These are phyloP conservation scores for Leptographium galeiforme DNA, from an alignment of 2,329 filamentous ascomycete species.

Conservation along the genomic window DNA sequence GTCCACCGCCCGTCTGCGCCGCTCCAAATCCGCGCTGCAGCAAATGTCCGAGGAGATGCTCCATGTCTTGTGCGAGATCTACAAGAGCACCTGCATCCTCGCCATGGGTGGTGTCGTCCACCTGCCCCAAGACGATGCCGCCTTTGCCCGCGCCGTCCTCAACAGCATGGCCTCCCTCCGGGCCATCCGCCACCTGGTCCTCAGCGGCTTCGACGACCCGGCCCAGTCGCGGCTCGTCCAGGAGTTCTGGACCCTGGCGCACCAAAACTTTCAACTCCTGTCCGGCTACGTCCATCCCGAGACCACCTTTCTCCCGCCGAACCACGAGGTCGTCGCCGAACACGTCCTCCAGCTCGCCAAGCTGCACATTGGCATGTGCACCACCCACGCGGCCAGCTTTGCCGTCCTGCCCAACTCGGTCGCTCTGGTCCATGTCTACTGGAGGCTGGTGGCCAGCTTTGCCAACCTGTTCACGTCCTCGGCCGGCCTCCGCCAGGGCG, in stretches of 20 bases:
- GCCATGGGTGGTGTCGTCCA: conserved; percentile 55
- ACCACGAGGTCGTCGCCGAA: conserved; percentile 58
- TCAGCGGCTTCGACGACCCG: conserved; percentile 73
- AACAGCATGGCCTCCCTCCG: conserved; percentile 72
- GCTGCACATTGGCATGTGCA: conserved; percentile 76
- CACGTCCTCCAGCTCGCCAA: conserved; percentile 86
- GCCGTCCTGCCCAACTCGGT: conserved; percentile 68
- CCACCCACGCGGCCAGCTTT: conserved; percentile 68
- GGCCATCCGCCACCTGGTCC: conserved; percentile 62
- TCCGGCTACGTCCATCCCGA: conserved; percentile 43
- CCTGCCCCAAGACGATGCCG: conserved; percentile 32
- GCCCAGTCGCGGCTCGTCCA: conserved; percentile 64
- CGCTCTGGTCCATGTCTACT: conserved; percentile 68
- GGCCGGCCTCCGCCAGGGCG: conserved; percentile 36
- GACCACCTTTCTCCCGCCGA: conserved; percentile 35
- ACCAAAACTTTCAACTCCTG: conserved; percentile 66
- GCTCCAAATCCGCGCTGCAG: conserved; percentile 64
- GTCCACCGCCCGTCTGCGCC: conserved; percentile 61
- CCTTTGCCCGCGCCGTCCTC: conserved; percentile 45
- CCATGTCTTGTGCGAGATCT: conserved; percentile 66
- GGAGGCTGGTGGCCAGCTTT: conserved; percentile 66
- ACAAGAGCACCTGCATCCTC: conserved; percentile 34
- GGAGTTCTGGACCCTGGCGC: conserved; percentile 68
- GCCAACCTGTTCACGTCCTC: conserved; percentile 59
- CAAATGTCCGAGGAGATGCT: conserved; percentile 71